Evolutionary conservation across 768 basidiomycete species (phyloP).

Genomic region (Tulasnella sp.): DNA sequence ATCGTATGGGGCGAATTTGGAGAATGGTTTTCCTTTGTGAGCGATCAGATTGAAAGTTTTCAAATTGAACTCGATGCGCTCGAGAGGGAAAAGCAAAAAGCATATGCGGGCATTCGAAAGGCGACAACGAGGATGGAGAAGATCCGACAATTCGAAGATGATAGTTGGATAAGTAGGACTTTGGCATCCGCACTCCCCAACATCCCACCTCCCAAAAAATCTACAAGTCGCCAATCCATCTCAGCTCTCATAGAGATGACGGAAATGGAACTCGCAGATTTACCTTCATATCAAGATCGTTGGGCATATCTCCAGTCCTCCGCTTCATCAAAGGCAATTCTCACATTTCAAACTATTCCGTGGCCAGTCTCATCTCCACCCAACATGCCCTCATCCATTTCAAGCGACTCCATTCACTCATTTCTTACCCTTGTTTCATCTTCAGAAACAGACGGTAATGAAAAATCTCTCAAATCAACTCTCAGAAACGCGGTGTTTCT

Average conservation of each 20-base stretch:
- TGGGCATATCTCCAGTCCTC: conserved; percentile 8
- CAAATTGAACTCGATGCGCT: neutral
- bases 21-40: neutral
- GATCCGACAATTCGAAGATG: neutral
- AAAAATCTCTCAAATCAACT: neutral
- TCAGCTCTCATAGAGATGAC: too few relatives aligned
- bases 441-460: neutral
- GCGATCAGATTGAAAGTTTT: conserved; percentile 1
- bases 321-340: neutral
- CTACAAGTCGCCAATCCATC: too few relatives aligned
- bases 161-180: neutral
- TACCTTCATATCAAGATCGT: conserved; percentile 9
- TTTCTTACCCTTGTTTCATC: conserved; percentile 3
- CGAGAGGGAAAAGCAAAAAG: conserved; percentile 3
- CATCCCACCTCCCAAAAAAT: neutral
- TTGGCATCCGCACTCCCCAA: neutral
- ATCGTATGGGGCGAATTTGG: neutral
- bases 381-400: neutral
- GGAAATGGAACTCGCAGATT: neutral
- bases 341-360: conserved; percentile 6
- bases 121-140: conserved; percentile 5
- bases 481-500: neutral
- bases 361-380: conserved; percentile 4
- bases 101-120: neutral
- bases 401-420: conserved; percentile 2